Evolutionary conservation across 2,329 filamentous ascomycete genomes (phyloP).

Genomic region (Fusarium protoensiforme): DNA sequence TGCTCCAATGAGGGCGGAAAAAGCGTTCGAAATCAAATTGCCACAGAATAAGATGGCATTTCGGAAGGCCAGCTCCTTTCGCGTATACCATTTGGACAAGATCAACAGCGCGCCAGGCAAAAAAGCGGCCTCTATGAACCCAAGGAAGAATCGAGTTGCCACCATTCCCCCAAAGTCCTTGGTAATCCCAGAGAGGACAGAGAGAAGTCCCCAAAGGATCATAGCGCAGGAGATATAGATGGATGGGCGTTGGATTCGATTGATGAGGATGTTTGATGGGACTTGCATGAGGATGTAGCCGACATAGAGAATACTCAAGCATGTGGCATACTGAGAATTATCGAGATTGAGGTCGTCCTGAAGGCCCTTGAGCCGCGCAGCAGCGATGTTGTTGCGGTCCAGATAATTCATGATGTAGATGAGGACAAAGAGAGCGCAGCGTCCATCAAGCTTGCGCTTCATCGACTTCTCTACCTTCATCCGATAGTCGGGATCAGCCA

Average conservation of each 20-base stretch:
- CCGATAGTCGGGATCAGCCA: too few relatives aligned
- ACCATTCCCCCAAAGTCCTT: slow-evolving; percentile 64
- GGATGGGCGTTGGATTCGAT: slow-evolving; percentile 58
- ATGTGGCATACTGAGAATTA: slow-evolving; percentile 70
- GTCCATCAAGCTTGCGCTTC: too few relatives aligned
- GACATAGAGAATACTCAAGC: slow-evolving; percentile 71
- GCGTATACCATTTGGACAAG: slow-evolving; percentile 73
- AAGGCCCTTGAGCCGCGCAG: slow-evolving; percentile 72
- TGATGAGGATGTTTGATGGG: slow-evolving; percentile 67
- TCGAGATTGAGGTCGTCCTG: slow-evolving; percentile 67
- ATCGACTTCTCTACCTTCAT: too few relatives aligned
- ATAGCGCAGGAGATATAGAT: slow-evolving; percentile 61
- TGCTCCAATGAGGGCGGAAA: slow-evolving; percentile 66
- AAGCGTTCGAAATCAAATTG: slow-evolving; percentile 68
- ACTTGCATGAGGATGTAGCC: slow-evolving; percentile 73
- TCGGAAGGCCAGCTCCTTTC: slow-evolving; percentile 63
- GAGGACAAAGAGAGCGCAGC: slow-evolving; percentile 66
- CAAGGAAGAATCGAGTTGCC: slow-evolving; percentile 41
- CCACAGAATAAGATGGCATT: slow-evolving; percentile 68
- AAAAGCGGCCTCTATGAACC: slow-evolving; percentile 72
- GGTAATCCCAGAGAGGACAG: slow-evolving; percentile 63
- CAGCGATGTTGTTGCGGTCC: slow-evolving; percentile 74
- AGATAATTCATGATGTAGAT: slow-evolving; percentile 57
- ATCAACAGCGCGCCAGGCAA: slow-evolving; percentile 71
- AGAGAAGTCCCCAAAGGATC: slow-evolving; percentile 69